Evolutionary conservation across 2,329 filamentous ascomycete species (phyloP).

Genomic region (Ophiostoma sp.): DNA sequence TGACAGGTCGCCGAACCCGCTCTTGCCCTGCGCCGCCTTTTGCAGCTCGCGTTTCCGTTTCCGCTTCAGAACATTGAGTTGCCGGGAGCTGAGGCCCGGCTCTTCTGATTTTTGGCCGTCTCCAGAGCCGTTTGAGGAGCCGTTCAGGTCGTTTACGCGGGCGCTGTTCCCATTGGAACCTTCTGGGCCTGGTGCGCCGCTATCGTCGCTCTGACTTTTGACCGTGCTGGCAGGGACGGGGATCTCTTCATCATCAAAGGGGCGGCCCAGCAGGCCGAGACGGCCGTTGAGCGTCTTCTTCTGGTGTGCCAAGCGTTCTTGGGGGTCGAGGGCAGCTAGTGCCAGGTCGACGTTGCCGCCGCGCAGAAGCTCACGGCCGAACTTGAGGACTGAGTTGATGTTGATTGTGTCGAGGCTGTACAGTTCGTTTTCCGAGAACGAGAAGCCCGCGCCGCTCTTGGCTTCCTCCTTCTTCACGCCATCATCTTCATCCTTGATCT

Average conservation of each 20-base stretch:
- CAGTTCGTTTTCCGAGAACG: conserved; percentile 51
- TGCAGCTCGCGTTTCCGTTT: conserved; percentile 89
- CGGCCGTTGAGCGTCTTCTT: conserved; percentile 82
- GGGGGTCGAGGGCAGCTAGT: conserved; percentile 73
- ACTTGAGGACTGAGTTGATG: conserved; percentile 70
- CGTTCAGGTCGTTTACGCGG: conserved; percentile 13
- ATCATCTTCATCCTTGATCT: conserved; percentile 24
- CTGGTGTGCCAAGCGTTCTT: conserved; percentile 73
- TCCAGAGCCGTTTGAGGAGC: conserved; percentile 16
- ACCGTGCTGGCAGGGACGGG: conserved; percentile 56
- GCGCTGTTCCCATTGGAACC: conserved; percentile 32
- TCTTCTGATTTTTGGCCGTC: conserved; percentile 42
- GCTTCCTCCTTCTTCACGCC: conserved; percentile 45
- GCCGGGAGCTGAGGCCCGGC: conserved; percentile 76
- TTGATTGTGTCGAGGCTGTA: conserved; percentile 72
- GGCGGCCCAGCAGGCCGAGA: conserved; percentile 77
- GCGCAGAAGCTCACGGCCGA: conserved; percentile 77
- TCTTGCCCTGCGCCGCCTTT: conserved; percentile 78
- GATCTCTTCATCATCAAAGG: conserved; percentile 77
- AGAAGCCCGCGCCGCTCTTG: conserved; percentile 36
- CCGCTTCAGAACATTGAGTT: conserved; percentile 89
- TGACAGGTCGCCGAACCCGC: conserved; percentile 81
- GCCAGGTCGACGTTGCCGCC: conserved; percentile 83
- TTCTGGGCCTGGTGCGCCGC: conserved; percentile 37
- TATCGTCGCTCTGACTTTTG: conserved; percentile 34